Base-by-base conservation (phyloP, 768 basidiomycete species). In the Pholiota microspora region DNA sequence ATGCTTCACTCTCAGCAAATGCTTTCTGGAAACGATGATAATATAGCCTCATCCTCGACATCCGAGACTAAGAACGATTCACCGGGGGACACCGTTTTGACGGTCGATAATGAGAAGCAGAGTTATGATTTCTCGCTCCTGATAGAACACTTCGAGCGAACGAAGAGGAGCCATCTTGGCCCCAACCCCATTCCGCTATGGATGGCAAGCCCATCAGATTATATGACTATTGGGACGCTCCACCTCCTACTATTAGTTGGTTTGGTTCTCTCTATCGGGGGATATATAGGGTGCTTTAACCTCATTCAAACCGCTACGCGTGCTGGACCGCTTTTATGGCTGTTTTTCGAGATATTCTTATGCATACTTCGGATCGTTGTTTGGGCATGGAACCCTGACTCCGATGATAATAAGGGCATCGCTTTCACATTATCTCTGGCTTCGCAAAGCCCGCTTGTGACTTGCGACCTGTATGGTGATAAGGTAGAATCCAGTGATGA, bases 231-330 rank as follows among this genome's bases (percentile, higher is more conserved):
- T n/a, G n/a, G n/a, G n/a, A n/a, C n/a, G n/a, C n/a, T n/a, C n/a
- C n/a, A n/a, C n/a, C n/a, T 29, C 10, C 4, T 25, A 2, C 36
- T 52, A 23, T 9, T 32, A 10, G 9, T 44, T 7, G 38, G 24
- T 8, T 40, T 42, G 13, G 3, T 52, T 13, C 23, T 24, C 0
- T 51, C 53, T 9, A 35, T 58, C 2, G 57, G 16, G 4, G 58
- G 58, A 24, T 59, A 59, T 18, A 36, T 59, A 12, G 58, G 58
- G 4, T 59, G 54, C 25, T 59, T 59, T 42, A 48, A 34, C 6
- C 45, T 56, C 12, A 42, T 59, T 13, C 38, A 51, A 18, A 42
- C 42, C 8, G 25, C 48, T 2, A 49, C 29, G 2, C 25, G 31
- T 1, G 29, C 15, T 3, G 58, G 48, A 2, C 59, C 59, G 0